phyloP scores from a whole-genome alignment of 345 rosid genomes.

The Dipteronia sinensis region DNA sequence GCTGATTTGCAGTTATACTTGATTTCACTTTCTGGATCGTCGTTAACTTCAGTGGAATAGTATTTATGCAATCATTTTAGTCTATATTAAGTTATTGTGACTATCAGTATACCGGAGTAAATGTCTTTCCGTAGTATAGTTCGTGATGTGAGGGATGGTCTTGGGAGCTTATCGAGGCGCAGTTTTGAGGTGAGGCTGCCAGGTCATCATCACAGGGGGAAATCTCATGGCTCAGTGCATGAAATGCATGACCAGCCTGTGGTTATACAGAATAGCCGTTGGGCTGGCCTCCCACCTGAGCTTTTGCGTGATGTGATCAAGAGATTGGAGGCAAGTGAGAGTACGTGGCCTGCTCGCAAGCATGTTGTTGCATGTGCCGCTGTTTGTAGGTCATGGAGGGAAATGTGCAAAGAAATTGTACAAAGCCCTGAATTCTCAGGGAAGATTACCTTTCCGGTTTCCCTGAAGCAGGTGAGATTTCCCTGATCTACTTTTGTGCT shows the following conservation, averaged over 20 bases:
- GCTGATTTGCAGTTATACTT: constrained; percentile 32
- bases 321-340: constrained; percentile 87
- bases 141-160: constrained; percentile 87
- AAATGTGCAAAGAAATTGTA: constrained; percentile 91
- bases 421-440: constrained; percentile 77
- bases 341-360: constrained; percentile 83
- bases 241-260: constrained; percentile 65
- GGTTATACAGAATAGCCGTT: constrained; percentile 64
- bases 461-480: constrained; percentile 76
- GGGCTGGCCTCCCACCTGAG: constrained; percentile 95
- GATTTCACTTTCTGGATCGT: constrained; percentile 3
- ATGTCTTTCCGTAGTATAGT: constrained; percentile 96
- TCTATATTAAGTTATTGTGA: neutral
- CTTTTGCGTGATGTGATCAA: constrained; percentile 83
- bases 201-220: constrained; percentile 60
- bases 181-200: constrained; percentile 85
- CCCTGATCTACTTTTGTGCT: constrained; percentile 16
- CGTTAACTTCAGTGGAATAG: constrained; percentile 9
- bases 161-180: constrained; percentile 88
- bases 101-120: constrained; percentile 19
- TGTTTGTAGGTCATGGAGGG: constrained; percentile 93
- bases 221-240: constrained; percentile 73
- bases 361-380: constrained; percentile 96
- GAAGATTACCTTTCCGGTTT: constrained; percentile 89
- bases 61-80: constrained; percentile 17